Base-by-base conservation (phyloP, 1,139 yeast species). In the Taiozyma sp. region DNA sequence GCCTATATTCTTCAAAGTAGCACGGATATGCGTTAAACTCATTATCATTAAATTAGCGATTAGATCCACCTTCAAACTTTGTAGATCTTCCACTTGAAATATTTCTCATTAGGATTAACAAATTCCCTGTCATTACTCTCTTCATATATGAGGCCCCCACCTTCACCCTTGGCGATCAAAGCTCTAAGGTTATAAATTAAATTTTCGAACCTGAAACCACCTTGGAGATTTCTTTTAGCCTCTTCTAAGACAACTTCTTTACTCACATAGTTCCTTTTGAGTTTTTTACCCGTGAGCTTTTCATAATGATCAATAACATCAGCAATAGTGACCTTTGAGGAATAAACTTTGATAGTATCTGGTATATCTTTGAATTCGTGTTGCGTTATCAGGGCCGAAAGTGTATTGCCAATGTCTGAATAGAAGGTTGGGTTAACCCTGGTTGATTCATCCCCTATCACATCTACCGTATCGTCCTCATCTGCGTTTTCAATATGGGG, bases 21-120 rank as follows among this genome's bases (percentile, higher is more conserved):
- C 27, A 24, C 7, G 27, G 5, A 24, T 24, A 24, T 2, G 27
- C 27, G 8, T 24, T 24, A 24, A 24, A 6, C 27, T 4, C 7
- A 24, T 24, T 24, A 24, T 24, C 6, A 24, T 24, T 24, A 24
- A 24, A 13, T 30, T 6, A 7, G 34, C n/a, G 5, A 1, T 14
- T 14, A 30, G 34, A 12, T 30, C 19, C 13, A n/a, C 5, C 7
- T 32, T 32, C 36, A 32, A 13, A 7, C 36, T 13, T 32, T 32
- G 19, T 32, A 32, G 19, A 13, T 70, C 22, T 64, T 70, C 85
- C 86, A 81, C 59, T 74, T 75, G 78, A 83, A 82, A 46, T 75
- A 59, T 3, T 70, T 64, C 63, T 78, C 78, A 22, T 72, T 72
- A 1, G 87, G 87, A 63, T 82, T 82, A 51, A 82, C 71, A 42